Evolutionary conservation across 441 rosid genomes (phyloP).

Genomic region (Sinapis alba): DNA sequence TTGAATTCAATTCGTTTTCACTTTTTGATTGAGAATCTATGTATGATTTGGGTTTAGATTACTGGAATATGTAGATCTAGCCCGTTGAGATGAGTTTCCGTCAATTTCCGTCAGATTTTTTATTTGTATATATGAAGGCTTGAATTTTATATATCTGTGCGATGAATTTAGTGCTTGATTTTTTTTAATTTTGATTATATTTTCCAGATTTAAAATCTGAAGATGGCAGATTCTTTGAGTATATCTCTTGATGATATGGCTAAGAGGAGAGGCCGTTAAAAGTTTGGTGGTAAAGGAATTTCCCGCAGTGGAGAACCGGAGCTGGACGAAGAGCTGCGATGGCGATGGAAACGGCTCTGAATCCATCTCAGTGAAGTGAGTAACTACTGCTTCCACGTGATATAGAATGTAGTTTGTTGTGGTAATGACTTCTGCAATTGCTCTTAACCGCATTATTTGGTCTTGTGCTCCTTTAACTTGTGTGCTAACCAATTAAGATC

Average conservation of each 20-base stretch:
- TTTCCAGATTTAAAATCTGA: constrained; percentile 1
- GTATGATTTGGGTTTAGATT: neutral
- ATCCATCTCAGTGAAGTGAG: too few species aligned
- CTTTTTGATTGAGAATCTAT: neutral
- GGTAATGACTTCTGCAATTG: neutral
- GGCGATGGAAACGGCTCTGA: too few species aligned
- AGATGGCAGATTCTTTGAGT: constrained; percentile 54
- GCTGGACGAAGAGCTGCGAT: constrained; percentile 66
- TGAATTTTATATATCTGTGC: neutral
- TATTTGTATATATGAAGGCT: neutral
- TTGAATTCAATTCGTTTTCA: neutral
- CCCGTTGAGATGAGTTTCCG: neutral
- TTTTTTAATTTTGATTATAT: neutral
- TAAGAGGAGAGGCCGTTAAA: constrained; percentile 53
- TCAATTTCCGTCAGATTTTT: neutral
- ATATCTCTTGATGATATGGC: constrained; percentile 93
- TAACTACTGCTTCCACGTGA: neutral
- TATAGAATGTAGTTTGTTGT: constrained; percentile 16
- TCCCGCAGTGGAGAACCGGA: constrained; percentile 49
- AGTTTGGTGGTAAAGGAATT: constrained; percentile 66
- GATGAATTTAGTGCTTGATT: neutral
- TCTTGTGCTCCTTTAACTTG: neutral
- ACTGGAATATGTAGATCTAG: neutral
- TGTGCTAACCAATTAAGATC: neutral
- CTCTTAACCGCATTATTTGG: neutral